Conservation (phyloP, 257 asterid species). For the Anisodus acutangulus region DNA sequence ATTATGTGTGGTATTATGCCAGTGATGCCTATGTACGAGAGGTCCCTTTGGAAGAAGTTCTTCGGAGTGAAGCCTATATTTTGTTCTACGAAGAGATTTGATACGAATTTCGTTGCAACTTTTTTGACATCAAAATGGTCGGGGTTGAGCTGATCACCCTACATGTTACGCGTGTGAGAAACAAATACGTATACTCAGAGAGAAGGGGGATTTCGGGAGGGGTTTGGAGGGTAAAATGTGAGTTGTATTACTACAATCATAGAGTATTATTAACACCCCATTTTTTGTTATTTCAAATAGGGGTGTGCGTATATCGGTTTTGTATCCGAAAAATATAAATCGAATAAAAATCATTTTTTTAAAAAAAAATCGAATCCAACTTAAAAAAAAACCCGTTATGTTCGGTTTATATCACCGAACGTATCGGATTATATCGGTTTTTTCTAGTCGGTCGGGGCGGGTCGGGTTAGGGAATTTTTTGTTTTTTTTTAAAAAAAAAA, state of each 20-base stretch:
- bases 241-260: constrained; percentile 34
- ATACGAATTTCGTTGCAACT: constrained; percentile 33
- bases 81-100: constrained; percentile 77
- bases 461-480: too few species aligned
- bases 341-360: too few species aligned
- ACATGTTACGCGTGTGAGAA: neutral
- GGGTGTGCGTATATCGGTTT: too few species aligned
- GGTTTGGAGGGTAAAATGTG: constrained; percentile 37
- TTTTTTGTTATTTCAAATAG: constrained; percentile 32
- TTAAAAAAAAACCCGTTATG: too few species aligned
- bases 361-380: too few species aligned
- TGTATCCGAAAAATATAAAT: too few species aligned
- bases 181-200: neutral
- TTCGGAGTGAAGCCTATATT: constrained; percentile 74
- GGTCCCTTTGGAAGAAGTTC: constrained; percentile 69
- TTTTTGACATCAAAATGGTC: constrained; percentile 37
- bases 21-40: constrained; percentile 76
- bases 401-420: too few species aligned
- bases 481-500: too few species aligned
- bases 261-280: constrained; percentile 43
- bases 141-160: constrained; percentile 29
- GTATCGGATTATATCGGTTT: too few species aligned
- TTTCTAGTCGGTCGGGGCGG: too few species aligned
- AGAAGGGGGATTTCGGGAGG: constrained; percentile 20
- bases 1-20: constrained; percentile 66